Percentiles rank a stretch among this genome's conserved stretches.
Evolutionary conservation across 116 monocot genomes (phyloP).

Genomic region (Dioscorea cayenensis): DNA sequence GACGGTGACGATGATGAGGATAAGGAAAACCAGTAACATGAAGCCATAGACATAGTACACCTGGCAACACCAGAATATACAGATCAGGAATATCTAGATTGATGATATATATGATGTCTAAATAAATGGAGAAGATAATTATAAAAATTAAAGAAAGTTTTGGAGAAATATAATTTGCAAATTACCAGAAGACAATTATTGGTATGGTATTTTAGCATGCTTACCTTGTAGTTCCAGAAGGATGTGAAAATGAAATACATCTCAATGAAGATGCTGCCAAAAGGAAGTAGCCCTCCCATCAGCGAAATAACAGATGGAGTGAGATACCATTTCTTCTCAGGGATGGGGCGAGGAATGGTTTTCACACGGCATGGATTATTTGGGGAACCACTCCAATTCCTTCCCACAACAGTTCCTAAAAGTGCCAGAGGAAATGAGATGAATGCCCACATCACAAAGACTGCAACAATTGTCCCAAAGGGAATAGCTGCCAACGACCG

Average conservation of each 20-base stretch:
- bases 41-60: conserved; percentile 96
- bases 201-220: not conserved
- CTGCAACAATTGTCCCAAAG: conserved; percentile 92
- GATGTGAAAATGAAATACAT: conserved; percentile 98
- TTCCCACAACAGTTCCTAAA: conserved; percentile 89
- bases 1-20: conserved; percentile 10
- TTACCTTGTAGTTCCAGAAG: conserved; percentile 74
- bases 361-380: conserved; percentile 97
- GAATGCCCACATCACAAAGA: conserved; percentile 95
- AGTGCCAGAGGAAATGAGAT: conserved; percentile 92
- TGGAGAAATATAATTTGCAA: no score
- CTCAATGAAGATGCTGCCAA: conserved; percentile 94
- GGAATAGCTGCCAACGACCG: conserved; percentile 92
- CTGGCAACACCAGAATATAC: conserved; percentile 19
- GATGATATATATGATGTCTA: no score
- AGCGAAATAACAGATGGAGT: conserved; percentile 83
- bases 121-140: no score
- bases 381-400: conserved; percentile 93
- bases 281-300: conserved; percentile 92
- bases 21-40: conserved; percentile 25
- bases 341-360: conserved; percentile 94
- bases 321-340: conserved; percentile 96
- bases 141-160: no score
- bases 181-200: no score
- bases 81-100: not conserved